Conservation (phyloP, 257 asterid species). For the Fraxinus pennsylvanica region DNA sequence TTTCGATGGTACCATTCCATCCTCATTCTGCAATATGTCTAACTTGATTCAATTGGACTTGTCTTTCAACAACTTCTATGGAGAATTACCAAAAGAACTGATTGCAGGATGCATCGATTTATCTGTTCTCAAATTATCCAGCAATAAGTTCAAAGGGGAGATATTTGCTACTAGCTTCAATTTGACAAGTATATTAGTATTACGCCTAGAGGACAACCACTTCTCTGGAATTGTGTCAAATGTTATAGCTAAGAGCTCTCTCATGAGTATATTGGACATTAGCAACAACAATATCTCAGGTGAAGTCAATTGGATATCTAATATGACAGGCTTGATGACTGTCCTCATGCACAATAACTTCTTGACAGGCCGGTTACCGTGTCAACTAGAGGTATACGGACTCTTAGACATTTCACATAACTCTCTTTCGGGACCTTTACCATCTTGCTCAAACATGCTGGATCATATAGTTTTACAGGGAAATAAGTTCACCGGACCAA, state of each 20-base stretch:
- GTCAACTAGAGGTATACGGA: neutral
- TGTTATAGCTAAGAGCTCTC: neutral
- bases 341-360: neutral
- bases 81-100: neutral
- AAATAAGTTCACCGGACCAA: slow-evolving; percentile 17
- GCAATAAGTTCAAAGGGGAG: slow-evolving; percentile 2
- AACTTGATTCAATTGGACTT: neutral
- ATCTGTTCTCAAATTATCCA: neutral
- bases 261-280: neutral
- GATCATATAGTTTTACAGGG: slow-evolving; percentile 1
- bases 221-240: neutral
- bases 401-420: neutral
- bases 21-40: slow-evolving; percentile 14
- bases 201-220: neutral
- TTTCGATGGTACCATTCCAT: too few species aligned
- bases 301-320: neutral
- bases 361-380: neutral
- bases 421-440: slow-evolving; percentile 16
- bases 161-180: neutral
- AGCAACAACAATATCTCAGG: neutral
- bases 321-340: neutral
- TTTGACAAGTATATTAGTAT: neutral
- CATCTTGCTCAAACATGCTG: neutral
- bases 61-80: slow-evolving; percentile 15
- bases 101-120: neutral